These are phyloP conservation scores for Saprolegnia parasitica DNA, from an alignment of 352 stramenopile genomes.

Conservation along the genomic window DNA sequence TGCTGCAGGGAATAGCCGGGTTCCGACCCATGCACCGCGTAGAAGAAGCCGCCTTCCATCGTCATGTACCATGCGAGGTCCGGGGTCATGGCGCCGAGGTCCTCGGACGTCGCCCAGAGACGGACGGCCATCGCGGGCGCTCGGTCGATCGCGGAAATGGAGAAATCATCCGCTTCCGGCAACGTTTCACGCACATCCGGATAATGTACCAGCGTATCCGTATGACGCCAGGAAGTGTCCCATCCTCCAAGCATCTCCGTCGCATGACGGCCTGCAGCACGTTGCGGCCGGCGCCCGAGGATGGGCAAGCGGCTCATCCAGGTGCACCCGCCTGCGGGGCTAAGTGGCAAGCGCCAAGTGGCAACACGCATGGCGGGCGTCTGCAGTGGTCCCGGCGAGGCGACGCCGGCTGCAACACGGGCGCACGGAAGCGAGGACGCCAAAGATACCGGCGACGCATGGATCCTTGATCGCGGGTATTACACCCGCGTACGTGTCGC, in stretches of 20 bases:
- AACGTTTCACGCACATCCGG: neutral
- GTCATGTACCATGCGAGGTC: too few relatives aligned
- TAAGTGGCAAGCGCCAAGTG: too few relatives aligned
- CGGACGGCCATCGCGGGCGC: too few relatives aligned
- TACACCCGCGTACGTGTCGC: neutral
- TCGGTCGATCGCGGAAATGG: neutral
- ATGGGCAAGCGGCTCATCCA: too few relatives aligned
- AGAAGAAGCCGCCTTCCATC: neutral
- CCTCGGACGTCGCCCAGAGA: too few relatives aligned
- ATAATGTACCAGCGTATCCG: slow-evolving; percentile 2
- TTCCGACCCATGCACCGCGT: neutral
- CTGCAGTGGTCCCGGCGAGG: neutral
- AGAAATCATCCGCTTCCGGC: neutral
- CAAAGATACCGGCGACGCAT: neutral
- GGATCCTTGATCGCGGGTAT: neutral
- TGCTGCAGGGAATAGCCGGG: too few relatives aligned
- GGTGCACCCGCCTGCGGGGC: too few relatives aligned
- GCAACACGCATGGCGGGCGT: too few relatives aligned
- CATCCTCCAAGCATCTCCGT: neutral
- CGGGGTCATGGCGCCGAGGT: too few relatives aligned
- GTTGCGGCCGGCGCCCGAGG: too few relatives aligned
- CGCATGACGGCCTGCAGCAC: neutral
- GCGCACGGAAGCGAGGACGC: neutral
- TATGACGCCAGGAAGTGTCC: slow-evolving; percentile 19
- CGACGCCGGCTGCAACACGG: neutral